phyloP scores from a whole-genome alignment of 441 rosid genomes.

The Daphne laureola region DNA sequence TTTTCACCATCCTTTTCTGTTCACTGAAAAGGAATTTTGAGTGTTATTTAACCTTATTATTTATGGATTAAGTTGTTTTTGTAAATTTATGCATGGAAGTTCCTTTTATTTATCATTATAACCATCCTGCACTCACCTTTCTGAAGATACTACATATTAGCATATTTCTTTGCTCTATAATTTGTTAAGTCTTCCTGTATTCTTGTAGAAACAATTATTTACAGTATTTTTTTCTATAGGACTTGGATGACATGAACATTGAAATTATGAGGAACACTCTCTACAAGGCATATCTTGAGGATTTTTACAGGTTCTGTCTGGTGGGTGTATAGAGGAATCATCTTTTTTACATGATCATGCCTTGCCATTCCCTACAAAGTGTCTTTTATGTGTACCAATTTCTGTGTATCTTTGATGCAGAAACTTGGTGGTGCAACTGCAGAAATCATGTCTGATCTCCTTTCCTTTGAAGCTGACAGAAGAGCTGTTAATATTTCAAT shows the following conservation, averaged over 20 bases:
- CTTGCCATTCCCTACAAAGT: not conserved
- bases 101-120: no score
- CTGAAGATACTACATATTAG: no score
- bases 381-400: not conserved
- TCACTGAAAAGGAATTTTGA: no score
- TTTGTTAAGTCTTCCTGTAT: no score
- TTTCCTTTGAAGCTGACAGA: constrained; percentile 94
- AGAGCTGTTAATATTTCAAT: constrained; percentile 91
- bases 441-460: constrained; percentile 96
- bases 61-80: no score
- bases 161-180: no score
- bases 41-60: no score
- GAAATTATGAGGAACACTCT: constrained; percentile 99
- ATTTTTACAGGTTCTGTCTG: constrained; percentile 92
- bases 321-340: constrained; percentile 29
- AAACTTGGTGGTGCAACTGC: constrained; percentile 98
- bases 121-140: no score
- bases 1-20: no score
- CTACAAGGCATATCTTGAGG: constrained; percentile 97
- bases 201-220: no score
- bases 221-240: constrained; percentile 28
- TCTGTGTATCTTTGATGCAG: constrained; percentile 22
- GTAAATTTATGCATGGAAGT: no score
- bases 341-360: not conserved
- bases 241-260: constrained; percentile 98